phyloP scores from a whole-genome alignment of 352 stramenopile genomes.

The Pilasporangium apinafurcum region DNA sequence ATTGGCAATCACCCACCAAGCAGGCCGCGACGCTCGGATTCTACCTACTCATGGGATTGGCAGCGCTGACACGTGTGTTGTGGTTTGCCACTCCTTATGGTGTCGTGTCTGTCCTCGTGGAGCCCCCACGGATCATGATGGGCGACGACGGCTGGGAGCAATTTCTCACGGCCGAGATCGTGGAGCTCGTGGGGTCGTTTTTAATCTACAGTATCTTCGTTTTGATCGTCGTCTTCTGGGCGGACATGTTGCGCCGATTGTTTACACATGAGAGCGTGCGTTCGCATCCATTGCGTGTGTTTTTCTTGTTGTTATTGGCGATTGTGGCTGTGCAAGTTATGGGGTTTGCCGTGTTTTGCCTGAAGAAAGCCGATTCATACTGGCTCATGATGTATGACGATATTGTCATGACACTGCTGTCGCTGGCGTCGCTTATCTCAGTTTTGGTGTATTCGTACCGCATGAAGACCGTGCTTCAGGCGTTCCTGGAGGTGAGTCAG shows the following conservation, averaged over 20 bases:
- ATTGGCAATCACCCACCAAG: slow-evolving; percentile 42
- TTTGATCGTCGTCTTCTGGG: slow-evolving; percentile 97
- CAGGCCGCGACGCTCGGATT: slow-evolving; percentile 76
- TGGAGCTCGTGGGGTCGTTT: slow-evolving; percentile 89
- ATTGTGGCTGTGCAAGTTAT: slow-evolving; percentile 73
- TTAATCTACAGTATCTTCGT: slow-evolving; percentile 97
- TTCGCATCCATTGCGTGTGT: slow-evolving; percentile 85
- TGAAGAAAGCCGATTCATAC: slow-evolving; percentile 84
- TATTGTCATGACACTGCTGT: slow-evolving; percentile 80
- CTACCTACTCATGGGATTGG: slow-evolving; percentile 69
- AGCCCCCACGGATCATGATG: slow-evolving; percentile 49
- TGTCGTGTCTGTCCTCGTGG: slow-evolving; percentile 57
- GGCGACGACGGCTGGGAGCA: slow-evolving; percentile 55
- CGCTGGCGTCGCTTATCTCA: slow-evolving; percentile 83
- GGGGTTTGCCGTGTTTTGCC: slow-evolving; percentile 84
- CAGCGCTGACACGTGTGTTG: slow-evolving; percentile 49
- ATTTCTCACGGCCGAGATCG: slow-evolving; percentile 81
- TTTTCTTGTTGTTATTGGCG: slow-evolving; percentile 73
- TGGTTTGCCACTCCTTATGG: slow-evolving; percentile 79
- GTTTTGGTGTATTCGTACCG: slow-evolving; percentile 94
- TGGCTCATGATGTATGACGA: slow-evolving; percentile 96
- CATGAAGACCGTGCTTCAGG: slow-evolving; percentile 94
- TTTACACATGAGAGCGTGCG: slow-evolving; percentile 68
- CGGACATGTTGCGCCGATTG: slow-evolving; percentile 94
- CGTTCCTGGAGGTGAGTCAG: slow-evolving; percentile 94